Conservation (phyloP, 768 basidiomycete species). For the Phanerochaete carnosa region DNA sequence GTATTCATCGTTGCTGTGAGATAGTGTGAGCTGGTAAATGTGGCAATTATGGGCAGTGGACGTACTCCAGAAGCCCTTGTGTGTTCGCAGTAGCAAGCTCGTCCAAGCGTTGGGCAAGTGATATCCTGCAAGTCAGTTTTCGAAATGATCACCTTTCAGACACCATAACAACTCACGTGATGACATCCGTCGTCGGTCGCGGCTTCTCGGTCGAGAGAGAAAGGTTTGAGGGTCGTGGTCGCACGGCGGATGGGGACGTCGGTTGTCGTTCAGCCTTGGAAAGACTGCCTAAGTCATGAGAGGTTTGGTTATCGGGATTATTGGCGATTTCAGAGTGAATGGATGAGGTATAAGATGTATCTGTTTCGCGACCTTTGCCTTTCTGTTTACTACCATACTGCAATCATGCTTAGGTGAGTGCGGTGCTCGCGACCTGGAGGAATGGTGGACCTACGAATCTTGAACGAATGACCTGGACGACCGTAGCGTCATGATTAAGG, state of each 20-base stretch:
- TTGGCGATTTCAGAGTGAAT: constrained; percentile 15
- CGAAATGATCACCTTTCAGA: neutral
- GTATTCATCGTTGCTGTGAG: constrained; percentile 82
- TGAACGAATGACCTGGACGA: constrained; percentile 33
- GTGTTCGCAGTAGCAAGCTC: constrained; percentile 79
- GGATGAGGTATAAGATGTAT: constrained; percentile 3
- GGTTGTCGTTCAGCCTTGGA: constrained; percentile 16
- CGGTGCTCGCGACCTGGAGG: neutral
- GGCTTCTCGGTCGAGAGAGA: constrained; percentile 14
- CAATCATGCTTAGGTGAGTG: constrained; percentile 5
- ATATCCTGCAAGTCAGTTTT: constrained; percentile 46
- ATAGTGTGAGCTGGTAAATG: neutral
- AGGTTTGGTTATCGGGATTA: constrained; percentile 16
- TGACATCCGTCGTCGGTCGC: constrained; percentile 27
- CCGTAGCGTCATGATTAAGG: constrained; percentile 17
- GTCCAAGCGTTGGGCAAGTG: constrained; percentile 76
- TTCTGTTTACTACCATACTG: constrained; percentile 31
- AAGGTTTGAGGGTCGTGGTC: constrained; percentile 12
- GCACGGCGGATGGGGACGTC: constrained; percentile 14
- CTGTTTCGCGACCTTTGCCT: constrained; percentile 26
- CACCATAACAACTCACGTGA: constrained; percentile 29
- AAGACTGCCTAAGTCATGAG: constrained; percentile 18
- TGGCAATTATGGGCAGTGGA: constrained; percentile 7
- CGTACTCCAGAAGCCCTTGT: constrained; percentile 75
- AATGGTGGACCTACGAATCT: constrained; percentile 32